Evolutionary conservation across 208 protist genomes (phyloP).

Genomic region (Trypanosoma avium): DNA sequence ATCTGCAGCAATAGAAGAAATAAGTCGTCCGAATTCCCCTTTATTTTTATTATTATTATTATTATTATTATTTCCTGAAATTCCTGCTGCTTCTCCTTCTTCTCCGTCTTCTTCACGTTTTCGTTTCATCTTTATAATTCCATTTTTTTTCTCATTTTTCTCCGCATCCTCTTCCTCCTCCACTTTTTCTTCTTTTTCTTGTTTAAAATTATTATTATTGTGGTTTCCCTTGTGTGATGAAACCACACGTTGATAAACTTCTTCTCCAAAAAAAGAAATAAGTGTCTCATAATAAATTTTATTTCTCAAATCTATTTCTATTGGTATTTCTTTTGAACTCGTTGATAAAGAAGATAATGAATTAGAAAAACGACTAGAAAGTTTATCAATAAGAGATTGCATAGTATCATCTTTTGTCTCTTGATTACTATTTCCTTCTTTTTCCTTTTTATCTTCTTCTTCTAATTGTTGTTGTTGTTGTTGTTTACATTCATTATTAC

Average conservation of each 20-base stretch:
- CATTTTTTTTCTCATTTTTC: no score
- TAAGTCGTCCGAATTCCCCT: slow-evolving; percentile 35
- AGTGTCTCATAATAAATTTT: slow-evolving; percentile 11
- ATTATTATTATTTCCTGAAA: background rate
- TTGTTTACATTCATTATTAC: background rate
- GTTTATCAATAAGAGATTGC: no score
- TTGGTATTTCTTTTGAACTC: no score
- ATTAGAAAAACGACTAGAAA: no score
- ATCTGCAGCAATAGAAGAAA: slow-evolving; percentile 36
- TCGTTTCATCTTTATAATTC: no score
- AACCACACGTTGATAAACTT: slow-evolving; percentile 20
- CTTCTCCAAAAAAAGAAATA: slow-evolving; percentile 16
- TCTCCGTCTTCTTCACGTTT: background rate
- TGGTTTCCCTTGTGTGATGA: background rate
- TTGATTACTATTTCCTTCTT: no score
- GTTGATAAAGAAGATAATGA: no score
- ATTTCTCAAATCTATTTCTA: slow-evolving; percentile 16
- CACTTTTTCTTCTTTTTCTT: background rate
- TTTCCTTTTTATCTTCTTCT: no score
- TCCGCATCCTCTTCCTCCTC: background rate
- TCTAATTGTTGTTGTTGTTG: background rate
- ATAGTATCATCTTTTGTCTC: no score
- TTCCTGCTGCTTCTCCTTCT: background rate
- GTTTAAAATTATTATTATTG: background rate
- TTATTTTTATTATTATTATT: background rate